Base-by-base conservation (phyloP, 768 basidiomycete species). In the Hygrocybe coccinea region DNA sequence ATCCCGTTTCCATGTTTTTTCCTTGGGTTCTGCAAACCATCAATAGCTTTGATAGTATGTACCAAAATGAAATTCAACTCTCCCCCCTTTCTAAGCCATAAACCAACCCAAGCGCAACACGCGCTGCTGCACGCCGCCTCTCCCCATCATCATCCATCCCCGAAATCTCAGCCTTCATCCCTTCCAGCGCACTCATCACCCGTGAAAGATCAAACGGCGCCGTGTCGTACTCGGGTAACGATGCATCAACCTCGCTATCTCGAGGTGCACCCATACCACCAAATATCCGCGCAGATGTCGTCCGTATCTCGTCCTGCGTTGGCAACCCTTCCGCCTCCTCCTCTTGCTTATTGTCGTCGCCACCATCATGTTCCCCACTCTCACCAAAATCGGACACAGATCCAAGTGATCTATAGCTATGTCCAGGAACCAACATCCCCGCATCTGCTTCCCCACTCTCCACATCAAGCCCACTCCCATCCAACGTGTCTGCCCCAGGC, bases 111-210 rank as follows among this genome's bases (percentile, higher is more conserved):
- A 91, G 71, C 21, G 89, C 87, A 19, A 87, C 86, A 45, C 75
- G 73, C 7, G 89, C 89, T 0, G 89, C 89, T 22, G 87, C 83
- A 61, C 73, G 79, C 60, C 85, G 73, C 59, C 82, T 74, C 69
- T 86, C 86, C 21, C 74, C 76, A 60, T 84, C 81, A 62, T 85
- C 76, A 5, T 74, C 70, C 71, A 91, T 87, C 10, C 73, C 77
- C 21, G 83, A 76, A 59, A 91, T 89, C 71, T 91, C 87, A 21
- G 80, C 81, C 65, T 87, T 87, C 79, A 89, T 80, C 49, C 79
- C 79, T 61, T 87, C 82, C 34, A 91, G 72, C 1, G 80, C 78
- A 15, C 74, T 74, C 7, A 90, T 64, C 34, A 89, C 81, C 47
- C 74, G 70, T 24, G 80, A 75, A 54, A 90, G 65, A 69, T 90